Base-by-base conservation (phyloP, 108 stramenopile species). In the Parietichytrium sp. region DNA sequence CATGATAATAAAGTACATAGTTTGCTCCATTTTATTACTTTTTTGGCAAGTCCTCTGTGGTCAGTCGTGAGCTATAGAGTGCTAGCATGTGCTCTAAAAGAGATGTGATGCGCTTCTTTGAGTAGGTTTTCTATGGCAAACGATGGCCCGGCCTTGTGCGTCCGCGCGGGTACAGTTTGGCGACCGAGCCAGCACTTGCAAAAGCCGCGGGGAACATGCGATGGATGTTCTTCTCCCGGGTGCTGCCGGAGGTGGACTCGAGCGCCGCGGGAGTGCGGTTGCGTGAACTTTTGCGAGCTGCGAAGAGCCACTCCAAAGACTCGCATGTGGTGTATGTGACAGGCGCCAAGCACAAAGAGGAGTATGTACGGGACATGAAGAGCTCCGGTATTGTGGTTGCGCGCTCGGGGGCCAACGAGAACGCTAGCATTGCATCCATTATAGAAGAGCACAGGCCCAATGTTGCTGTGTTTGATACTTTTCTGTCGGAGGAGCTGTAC, bases 401-500 rank as follows among this genome's bases (percentile, higher is more conserved):
- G 6, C 23, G 45, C 6, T 72, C 38, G 38, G 6, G 6, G 10
- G 3, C 61, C 29, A 72, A 72, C 61, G 38, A 42, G n/a, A 42
- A 10, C 20, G 61, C 18, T n/a, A 2, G n/a, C 33, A 45, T 72
- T 72, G 38, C 38, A 33, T 16, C 8, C 13, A 72, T 25, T 10
- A 33, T 72, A 10, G 61, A 7, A 0, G 33, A 16, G 18, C 38
- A 45, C 61, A 8, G 20, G 61, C 61, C 61, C 33, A 23, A 33
- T 0, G 55, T 85, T 47, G 90, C 91, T 2, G 61, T 93, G 3
- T 93, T 92, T 81, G 93, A 93, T 85, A 84, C 91, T 26, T 93
- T 91, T 52, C 91, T 91, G 49, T 80, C 90, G 36, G 93, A 93
- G 80, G 93, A 93, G 78, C 85, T 85, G 8, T 92, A 83, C 85